A percentile compares a stretch with the other conserved stretches of the same genome.
Conservation (phyloP, 352 stramenopile species). For the Globisporangium apiculatum region DNA sequence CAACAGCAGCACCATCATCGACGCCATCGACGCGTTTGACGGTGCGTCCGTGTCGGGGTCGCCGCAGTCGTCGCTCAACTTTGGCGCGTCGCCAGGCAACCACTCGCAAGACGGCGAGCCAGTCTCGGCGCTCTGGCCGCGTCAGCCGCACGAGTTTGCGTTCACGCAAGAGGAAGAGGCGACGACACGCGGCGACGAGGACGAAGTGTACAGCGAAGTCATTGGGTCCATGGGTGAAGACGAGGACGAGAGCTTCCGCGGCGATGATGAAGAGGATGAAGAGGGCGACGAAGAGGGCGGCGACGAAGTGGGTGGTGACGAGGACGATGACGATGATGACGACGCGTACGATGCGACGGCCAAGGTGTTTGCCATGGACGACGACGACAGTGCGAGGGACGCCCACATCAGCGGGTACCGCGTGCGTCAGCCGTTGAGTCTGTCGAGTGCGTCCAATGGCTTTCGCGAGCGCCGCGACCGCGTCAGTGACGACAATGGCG, state of each 20-base stretch:
- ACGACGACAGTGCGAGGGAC: slow-evolving; percentile 27
- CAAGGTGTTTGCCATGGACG: slow-evolving; percentile 59
- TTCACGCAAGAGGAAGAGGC: slow-evolving; percentile 82
- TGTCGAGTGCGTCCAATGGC: not conserved
- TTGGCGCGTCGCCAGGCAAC: slow-evolving; percentile 51
- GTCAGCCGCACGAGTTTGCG: slow-evolving; percentile 76
- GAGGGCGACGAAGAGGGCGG: slow-evolving; percentile 1
- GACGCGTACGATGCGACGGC: slow-evolving; percentile 21
- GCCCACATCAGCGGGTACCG: slow-evolving; percentile 9
- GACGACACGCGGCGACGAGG: slow-evolving; percentile 37
- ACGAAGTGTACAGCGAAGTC: slow-evolving; percentile 81
- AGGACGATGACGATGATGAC: slow-evolving; percentile 16
- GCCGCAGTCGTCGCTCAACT: slow-evolving; percentile 56
- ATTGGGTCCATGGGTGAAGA: slow-evolving; percentile 55
- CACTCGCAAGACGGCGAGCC: slow-evolving; percentile 69
- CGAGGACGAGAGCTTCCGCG: slow-evolving; percentile 49
- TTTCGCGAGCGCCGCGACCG: slow-evolving; percentile 2
- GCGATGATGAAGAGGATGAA: slow-evolving; percentile 30
- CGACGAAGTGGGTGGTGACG: slow-evolving; percentile 32
- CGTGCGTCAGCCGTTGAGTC: slow-evolving; percentile 4
- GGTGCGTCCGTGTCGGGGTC: slow-evolving; percentile 39
- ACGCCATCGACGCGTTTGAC: slow-evolving; percentile 9
- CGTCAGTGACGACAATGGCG: slow-evolving; percentile 1
- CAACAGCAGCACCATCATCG: not conserved
- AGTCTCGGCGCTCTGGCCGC: slow-evolving; percentile 65